These are phyloP conservation scores for Moniliophthora roreri DNA, from an alignment of 1,284 basidiomycete species.

Conservation along the genomic window DNA sequence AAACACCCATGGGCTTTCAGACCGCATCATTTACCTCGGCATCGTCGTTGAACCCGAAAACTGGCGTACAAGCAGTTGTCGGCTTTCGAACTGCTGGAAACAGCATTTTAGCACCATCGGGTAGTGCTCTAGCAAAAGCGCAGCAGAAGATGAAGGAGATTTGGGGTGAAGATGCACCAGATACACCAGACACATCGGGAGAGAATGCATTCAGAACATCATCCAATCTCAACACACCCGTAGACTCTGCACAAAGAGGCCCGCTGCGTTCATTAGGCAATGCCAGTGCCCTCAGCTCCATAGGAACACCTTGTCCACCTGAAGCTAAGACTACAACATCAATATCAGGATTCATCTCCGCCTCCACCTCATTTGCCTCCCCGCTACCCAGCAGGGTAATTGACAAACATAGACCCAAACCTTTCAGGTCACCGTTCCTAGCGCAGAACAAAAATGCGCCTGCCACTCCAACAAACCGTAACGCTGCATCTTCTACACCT, in stretches of 20 bases:
- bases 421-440: slow-evolving; percentile 59
- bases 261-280: neutral
- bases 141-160: slow-evolving; percentile 49
- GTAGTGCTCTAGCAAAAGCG: slow-evolving; percentile 57
- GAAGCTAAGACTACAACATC: slow-evolving; percentile 35
- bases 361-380: slow-evolving; percentile 19
- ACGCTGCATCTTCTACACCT: slow-evolving; percentile 14
- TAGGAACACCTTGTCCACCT: neutral
- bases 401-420: slow-evolving; percentile 34
- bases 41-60: slow-evolving; percentile 2
- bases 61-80: neutral
- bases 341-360: slow-evolving; percentile 26
- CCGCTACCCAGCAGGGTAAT: slow-evolving; percentile 21
- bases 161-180: slow-evolving; percentile 48
- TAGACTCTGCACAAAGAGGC: neutral
- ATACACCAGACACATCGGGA: slow-evolving; percentile 8
- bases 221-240: slow-evolving; percentile 7
- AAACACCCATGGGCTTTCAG: slow-evolving; percentile 33
- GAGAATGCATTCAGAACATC: slow-evolving; percentile 25
- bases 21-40: slow-evolving; percentile 18
- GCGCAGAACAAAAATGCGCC: slow-evolving; percentile 17
- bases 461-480: slow-evolving; percentile 33
- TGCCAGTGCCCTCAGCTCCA: neutral
- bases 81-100: slow-evolving; percentile 28
- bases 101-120: slow-evolving; percentile 49